phyloP scores from a whole-genome alignment of 2,329 filamentous ascomycete species.

The Cladophialophora bantiana region DNA sequence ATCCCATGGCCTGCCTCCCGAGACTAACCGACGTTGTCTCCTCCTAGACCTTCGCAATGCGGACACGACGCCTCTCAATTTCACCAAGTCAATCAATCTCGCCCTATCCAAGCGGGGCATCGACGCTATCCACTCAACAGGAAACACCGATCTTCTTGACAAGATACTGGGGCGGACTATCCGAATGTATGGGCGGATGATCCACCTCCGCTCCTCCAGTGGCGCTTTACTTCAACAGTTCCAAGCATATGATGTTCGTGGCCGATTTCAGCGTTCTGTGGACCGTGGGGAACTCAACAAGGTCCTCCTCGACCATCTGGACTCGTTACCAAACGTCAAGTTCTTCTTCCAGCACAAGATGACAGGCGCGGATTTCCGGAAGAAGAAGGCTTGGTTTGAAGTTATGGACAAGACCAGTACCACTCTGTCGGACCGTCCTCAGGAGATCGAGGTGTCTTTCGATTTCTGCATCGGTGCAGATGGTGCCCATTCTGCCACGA shows the following conservation, averaged over 20 bases:
- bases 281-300: conserved; percentile 86
- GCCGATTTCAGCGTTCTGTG: conserved; percentile 84
- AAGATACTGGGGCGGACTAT: conserved; percentile 79
- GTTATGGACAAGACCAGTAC: conserved; percentile 44
- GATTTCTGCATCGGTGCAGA: conserved; percentile 95
- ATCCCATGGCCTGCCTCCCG: background rate
- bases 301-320: conserved; percentile 80
- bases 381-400: conserved; percentile 88
- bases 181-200: conserved; percentile 96
- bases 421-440: conserved; percentile 51
- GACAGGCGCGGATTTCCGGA: conserved; percentile 83
- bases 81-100: conserved; percentile 98
- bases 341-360: conserved; percentile 94
- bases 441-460: conserved; percentile 83
- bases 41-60: conserved; percentile 81
- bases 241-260: conserved; percentile 91
- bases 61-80: conserved; percentile 84
- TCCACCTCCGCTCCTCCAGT: conserved; percentile 73
- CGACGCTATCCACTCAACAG: conserved; percentile 78
- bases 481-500: conserved; percentile 88
- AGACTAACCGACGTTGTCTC: background rate
- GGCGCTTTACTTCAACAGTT: conserved; percentile 75
- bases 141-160: conserved; percentile 71
- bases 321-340: conserved; percentile 84
- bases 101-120: conserved; percentile 93